Evolutionary conservation across 371 early-diverging fungal species (phyloP), one percentile per base, ranked within the genome.

Genomic region (Saksenaea oblongispora): DNA sequence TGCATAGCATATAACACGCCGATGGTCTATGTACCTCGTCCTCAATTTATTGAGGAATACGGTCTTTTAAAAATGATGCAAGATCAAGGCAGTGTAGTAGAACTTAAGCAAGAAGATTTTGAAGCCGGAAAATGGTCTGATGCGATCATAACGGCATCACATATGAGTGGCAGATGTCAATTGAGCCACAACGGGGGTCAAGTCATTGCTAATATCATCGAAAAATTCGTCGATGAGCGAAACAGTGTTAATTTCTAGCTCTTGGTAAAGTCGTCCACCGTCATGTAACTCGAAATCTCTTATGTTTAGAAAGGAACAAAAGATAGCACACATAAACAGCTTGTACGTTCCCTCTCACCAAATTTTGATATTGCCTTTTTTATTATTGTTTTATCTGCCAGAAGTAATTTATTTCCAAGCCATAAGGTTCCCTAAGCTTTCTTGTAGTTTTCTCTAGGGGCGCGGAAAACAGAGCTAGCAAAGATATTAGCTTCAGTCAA

Each of bases 31-130:
- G 91, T 93, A 4, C 82, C 90, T 13, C 74, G 93, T 69, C 90
- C 91, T 3, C 89, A 87, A 55, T 93, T 93, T 67, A 87, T 87
- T 27, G 93, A 93, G 62, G 93, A 93, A 69, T 80, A 75, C 28
- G 93, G 92, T 0, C 63, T 93, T 41, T 64, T 87, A 39, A 81
- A 83, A 57, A 70, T 90, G 59, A 89, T 90, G 88, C 67, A 75
- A 31, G 82, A 80, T 34, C 87, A 89, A 66, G 88, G 88, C 2
- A 74, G 83, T 54, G 82, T 84, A 1, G 84, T 89, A 1, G 89
- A 88, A 65, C 75, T 90, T 62, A 73, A 79, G 0, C 77, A 84
- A 5, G 76, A 85, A 24, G 82, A 86, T 63, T 89, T 90, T 73
- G 86, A 88, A 62, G 70, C 64, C 0, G 88, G 90, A 7, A 58